phyloP scores from a whole-genome alignment of 441 rosid genomes.

The Erysimum pusillum region DNA sequence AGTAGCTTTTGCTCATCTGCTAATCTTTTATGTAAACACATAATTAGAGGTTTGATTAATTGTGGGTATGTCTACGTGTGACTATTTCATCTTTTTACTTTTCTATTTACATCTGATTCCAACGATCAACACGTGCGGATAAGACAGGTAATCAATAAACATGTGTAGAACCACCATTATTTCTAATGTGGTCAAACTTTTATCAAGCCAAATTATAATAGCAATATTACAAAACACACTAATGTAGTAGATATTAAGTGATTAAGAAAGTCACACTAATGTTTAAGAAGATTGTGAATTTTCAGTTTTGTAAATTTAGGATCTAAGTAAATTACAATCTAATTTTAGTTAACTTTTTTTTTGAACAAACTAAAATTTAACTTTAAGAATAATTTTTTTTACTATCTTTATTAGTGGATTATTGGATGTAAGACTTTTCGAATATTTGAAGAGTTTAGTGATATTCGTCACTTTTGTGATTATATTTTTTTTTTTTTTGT shows the following conservation, averaged over 20 bases:
- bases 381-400: too few relatives aligned
- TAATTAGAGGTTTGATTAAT: conserved; percentile 13
- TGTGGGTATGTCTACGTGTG: background rate
- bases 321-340: background rate
- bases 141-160: background rate
- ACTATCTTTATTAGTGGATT: background rate
- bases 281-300: background rate
- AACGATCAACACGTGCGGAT: background rate
- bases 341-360: background rate
- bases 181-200: background rate
- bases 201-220: background rate
- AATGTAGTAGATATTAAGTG: background rate
- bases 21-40: conserved; percentile 9
- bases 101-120: background rate
- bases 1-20: background rate
- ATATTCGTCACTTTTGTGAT: background rate
- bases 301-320: too few relatives aligned
- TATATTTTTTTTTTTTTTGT: too few relatives aligned
- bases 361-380: too few relatives aligned
- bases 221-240: too few relatives aligned
- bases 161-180: background rate
- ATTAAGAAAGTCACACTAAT: background rate
- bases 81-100: background rate
- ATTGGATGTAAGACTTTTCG: background rate
- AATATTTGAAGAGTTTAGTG: background rate